These are phyloP conservation scores for Lophiostoma macrostomum DNA, from an alignment of 495 filamentous ascomycete genomes.

Conservation along the genomic window DNA sequence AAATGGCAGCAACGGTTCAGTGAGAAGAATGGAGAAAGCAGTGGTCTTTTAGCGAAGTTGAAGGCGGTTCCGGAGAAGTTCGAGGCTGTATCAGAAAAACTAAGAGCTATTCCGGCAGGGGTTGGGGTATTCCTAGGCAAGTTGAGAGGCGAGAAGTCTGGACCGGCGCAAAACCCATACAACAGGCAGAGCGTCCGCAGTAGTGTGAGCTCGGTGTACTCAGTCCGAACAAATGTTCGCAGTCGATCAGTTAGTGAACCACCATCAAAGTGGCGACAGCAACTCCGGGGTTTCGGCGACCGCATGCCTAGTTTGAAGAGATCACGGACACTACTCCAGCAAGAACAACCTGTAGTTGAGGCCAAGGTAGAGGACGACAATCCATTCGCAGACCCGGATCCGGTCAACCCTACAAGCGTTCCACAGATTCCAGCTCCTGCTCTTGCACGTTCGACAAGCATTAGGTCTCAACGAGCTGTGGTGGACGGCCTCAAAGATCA, in stretches of 20 bases:
- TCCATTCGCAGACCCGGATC: slow-evolving; percentile 27
- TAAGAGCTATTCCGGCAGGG: slow-evolving; percentile 7
- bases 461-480: slow-evolving; percentile 1
- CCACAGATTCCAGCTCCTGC: slow-evolving; percentile 11
- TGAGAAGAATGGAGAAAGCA: slow-evolving; percentile 15
- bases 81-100: slow-evolving; percentile 1
- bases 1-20: slow-evolving; percentile 20
- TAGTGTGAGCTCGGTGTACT: slow-evolving; percentile 32
- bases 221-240: slow-evolving; percentile 17
- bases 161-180: slow-evolving; percentile 12
- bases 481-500: slow-evolving; percentile 24
- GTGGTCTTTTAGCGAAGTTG: slow-evolving; percentile 1
- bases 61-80: slow-evolving; percentile 15
- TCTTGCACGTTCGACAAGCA: slow-evolving; percentile 14
- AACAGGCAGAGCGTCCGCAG: slow-evolving; percentile 19
- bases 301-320: slow-evolving; percentile 31
- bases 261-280: slow-evolving; percentile 17
- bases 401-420: slow-evolving; percentile 10
- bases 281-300: slow-evolving; percentile 24
- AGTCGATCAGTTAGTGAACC: slow-evolving; percentile 30
- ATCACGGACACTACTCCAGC: slow-evolving; percentile 14
- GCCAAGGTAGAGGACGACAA: slow-evolving; percentile 21
- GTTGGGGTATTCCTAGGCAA: slow-evolving; percentile 15
- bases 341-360: slow-evolving; percentile 16
- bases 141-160: slow-evolving; percentile 13